phyloP scores from a whole-genome alignment of 495 filamentous ascomycete species.

The Aspergillus baeticus region DNA sequence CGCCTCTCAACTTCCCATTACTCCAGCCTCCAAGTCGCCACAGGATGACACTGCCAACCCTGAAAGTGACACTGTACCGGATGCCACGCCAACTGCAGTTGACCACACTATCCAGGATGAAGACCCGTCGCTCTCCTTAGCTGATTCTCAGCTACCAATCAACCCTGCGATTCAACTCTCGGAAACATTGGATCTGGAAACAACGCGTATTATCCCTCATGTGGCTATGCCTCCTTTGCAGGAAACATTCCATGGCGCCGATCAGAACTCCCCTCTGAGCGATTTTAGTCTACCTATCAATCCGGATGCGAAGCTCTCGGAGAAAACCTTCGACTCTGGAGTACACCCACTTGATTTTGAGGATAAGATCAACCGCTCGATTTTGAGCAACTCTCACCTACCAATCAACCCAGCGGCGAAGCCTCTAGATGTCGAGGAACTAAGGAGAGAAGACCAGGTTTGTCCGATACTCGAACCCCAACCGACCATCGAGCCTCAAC shows the following conservation, averaged over 20 bases:
- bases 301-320: not conserved
- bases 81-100: not conserved
- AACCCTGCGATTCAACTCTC: not conserved
- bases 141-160: not conserved
- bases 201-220: not conserved
- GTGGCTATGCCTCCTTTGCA: not conserved
- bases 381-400: not conserved
- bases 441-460: too few species aligned
- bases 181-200: not conserved
- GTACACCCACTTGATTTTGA: too few species aligned
- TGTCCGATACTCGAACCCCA: not conserved
- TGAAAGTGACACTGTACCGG: not conserved
- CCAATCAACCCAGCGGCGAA: not conserved
- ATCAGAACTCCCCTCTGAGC: not conserved
- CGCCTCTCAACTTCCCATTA: not conserved
- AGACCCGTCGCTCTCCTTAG: not conserved
- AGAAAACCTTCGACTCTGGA: not conserved
- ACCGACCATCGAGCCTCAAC: not conserved
- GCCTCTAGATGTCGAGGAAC: not conserved
- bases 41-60: not conserved
- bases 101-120: not conserved
- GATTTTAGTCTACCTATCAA: not conserved
- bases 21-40: not conserved
- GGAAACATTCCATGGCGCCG: not conserved
- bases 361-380: not conserved